phyloP scores from a whole-genome alignment of 306 rosid species.

The Casuarina glauca region DNA sequence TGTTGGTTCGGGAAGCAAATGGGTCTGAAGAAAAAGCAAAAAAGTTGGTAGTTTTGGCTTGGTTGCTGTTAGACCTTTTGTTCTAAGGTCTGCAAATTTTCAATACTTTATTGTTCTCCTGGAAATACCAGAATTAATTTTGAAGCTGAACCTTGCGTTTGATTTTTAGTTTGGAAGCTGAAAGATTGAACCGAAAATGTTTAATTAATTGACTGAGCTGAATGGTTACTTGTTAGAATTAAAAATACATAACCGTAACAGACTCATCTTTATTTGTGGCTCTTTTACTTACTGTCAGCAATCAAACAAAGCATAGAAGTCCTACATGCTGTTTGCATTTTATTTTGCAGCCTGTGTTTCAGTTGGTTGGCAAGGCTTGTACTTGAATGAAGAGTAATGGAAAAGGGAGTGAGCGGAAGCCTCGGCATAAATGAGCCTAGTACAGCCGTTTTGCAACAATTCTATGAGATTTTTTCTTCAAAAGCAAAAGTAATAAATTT shows the following conservation, averaged over 20 bases:
- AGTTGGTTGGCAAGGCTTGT: background rate
- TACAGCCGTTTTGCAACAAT: background rate
- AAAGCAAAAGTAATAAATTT: background rate
- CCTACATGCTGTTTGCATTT: background rate
- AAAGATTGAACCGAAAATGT: background rate
- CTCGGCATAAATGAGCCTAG: background rate
- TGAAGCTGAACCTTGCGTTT: background rate
- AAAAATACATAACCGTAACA: background rate
- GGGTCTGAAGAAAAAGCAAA: constrained; percentile 2
- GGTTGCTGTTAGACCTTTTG: constrained; percentile 1
- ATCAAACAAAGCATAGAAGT: background rate
- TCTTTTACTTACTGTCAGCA: background rate
- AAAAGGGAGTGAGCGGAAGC: background rate
- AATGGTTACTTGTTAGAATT: background rate
- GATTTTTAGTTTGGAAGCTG: background rate
- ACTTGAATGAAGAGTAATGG: background rate
- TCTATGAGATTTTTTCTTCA: background rate
- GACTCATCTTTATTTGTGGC: background rate
- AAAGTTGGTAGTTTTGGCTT: background rate
- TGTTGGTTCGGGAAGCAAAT: constrained; percentile 1
- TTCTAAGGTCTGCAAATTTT: background rate
- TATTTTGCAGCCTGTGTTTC: background rate
- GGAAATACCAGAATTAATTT: background rate
- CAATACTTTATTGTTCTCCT: background rate
- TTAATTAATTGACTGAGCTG: background rate